Conservation (phyloP, 148 eudicot genomes). For the Euryodendron excelsum region DNA sequence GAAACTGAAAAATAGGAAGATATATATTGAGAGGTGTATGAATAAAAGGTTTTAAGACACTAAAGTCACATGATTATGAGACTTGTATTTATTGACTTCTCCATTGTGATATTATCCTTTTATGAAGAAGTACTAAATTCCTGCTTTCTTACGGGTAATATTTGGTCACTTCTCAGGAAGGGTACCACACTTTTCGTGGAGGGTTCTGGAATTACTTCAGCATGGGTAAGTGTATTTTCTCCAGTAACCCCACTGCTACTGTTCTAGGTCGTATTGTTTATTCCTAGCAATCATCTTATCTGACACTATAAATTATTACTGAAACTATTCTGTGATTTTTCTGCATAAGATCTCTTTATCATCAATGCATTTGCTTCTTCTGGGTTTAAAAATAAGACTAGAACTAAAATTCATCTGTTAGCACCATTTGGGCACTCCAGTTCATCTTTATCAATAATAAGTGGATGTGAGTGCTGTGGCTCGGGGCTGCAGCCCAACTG, state of each 20-base stretch:
- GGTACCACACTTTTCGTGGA: conserved; percentile 80
- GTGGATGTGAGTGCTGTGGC: not conserved
- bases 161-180: conserved; percentile 56
- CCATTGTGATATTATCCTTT: not conserved
- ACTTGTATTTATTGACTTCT: not conserved
- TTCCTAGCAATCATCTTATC: conserved; percentile 8
- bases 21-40: not conserved
- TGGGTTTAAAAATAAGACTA: not conserved
- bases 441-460: not conserved
- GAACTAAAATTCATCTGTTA: not conserved
- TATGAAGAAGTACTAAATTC: not conserved
- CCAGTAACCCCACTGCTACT: not conserved
- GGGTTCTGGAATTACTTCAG: conserved; percentile 99
- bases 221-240: conserved; percentile 62
- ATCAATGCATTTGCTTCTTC: not conserved
- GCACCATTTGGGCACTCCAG: not conserved
- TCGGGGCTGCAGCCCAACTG: not conserved
- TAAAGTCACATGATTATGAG: not conserved
- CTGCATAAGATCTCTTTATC: not conserved
- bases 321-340: not conserved
- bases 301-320: not conserved
- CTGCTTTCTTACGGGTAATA: conserved; percentile 7
- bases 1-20: not conserved
- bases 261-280: not conserved
- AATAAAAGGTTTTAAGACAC: not conserved